Evolutionary conservation across 2,329 filamentous ascomycete genomes (phyloP), one percentile per base, ranked within the genome.

Genomic region (Monosporascus sp.): DNA sequence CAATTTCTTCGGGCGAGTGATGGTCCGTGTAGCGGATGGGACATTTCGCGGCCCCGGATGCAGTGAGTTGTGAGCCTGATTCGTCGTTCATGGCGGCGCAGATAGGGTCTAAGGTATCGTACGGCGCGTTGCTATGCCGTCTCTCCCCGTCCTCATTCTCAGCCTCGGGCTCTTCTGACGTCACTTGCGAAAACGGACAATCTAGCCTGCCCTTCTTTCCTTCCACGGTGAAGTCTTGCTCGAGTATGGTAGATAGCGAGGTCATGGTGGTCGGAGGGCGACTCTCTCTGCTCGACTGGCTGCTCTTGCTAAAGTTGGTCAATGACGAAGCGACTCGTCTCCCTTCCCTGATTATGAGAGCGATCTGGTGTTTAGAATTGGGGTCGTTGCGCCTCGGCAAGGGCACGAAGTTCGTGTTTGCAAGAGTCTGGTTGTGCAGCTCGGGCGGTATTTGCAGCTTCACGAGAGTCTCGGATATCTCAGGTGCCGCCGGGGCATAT

Each of bases 1-100:
- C 93, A 57, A 97, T 87, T 67, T 97, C 92, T 73, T 96, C 90
- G 2, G 93, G 90, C 2, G 91, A 91, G 67, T 96, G 92, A 69
- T 96, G 87, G 70, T 97, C 88, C 66, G 97, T 78, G 73, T 88
- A 97, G 48, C 93, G 88, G 55, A 97, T 97, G 3, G 93, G 93
- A 70, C 93, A 97, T 66, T 91, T 91, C 53, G 82, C 71, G 3
- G 70, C 68, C 38, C 70, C 76, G 8, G 77, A 76, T 5, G 76
- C 73, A 37, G 77, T 67, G 60, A 67, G 75, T 67, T 75, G 82
- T 62, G 75, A 85, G 68, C 63, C 75, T 62, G 74, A 80, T 68
- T 85, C 85, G 58, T 79, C 83, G 64, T 74, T 76, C 80, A 85
- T 82, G 69, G 81, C 80, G 38, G 81, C 80, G 65, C 84, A 87